phyloP scores from a whole-genome alignment of 352 stramenopile species.

The Globisporangium viniferum region DNA sequence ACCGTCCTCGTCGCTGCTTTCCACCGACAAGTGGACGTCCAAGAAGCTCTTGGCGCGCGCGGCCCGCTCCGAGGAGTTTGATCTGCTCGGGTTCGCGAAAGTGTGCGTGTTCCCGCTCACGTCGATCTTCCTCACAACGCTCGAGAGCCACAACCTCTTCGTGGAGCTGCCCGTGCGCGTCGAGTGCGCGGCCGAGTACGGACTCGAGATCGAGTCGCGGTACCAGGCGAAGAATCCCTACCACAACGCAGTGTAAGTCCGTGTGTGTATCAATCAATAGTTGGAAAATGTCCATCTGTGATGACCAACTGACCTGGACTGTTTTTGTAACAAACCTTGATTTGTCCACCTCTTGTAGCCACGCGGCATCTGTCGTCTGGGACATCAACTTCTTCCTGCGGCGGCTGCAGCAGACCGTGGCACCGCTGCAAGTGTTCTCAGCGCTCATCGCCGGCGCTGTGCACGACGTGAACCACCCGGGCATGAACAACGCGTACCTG shows the following conservation, averaged over 20 bases:
- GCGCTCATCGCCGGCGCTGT: slow-evolving; percentile 86
- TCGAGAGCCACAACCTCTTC: slow-evolving; percentile 67
- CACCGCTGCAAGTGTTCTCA: slow-evolving; percentile 60
- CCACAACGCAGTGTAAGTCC: slow-evolving; percentile 68
- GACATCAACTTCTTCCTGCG: slow-evolving; percentile 69
- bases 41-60: slow-evolving; percentile 35
- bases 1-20: slow-evolving; percentile 2
- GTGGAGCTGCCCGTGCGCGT: slow-evolving; percentile 47
- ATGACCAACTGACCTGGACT: background rate
- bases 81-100: slow-evolving; percentile 47
- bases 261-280: background rate
- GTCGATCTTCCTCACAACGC: slow-evolving; percentile 55
- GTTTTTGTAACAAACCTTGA: background rate
- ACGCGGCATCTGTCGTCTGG: slow-evolving; percentile 70
- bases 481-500: slow-evolving; percentile 91
- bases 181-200: slow-evolving; percentile 49
- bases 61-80: slow-evolving; percentile 36
- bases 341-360: slow-evolving; percentile 27
- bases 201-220: slow-evolving; percentile 57
- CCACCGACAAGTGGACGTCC: slow-evolving; percentile 31
- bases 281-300: background rate
- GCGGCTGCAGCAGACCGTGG: slow-evolving; percentile 33
- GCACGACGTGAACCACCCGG: slow-evolving; percentile 92
- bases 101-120: slow-evolving; percentile 54
- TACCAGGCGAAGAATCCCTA: slow-evolving; percentile 78